These are phyloP conservation scores for Cryptosporidium andersoni DNA, from an alignment of 169 alveolate species.

Conservation along the genomic window DNA sequence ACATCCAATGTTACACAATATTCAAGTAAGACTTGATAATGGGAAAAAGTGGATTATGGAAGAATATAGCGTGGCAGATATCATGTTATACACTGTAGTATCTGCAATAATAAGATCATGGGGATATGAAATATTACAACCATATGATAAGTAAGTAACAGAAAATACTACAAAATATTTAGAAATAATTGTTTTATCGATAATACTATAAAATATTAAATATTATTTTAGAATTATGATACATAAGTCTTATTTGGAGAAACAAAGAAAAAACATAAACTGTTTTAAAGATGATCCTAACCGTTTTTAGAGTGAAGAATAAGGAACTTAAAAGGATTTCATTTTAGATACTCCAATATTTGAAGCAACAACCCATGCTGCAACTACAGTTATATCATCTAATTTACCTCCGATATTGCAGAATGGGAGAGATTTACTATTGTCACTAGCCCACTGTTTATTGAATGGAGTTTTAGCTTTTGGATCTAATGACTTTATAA, in stretches of 20 bases:
- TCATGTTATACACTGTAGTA: conserved; percentile 39
- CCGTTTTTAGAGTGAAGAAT: conserved; percentile 7
- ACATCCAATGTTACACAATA: conserved; percentile 45
- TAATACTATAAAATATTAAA: background rate
- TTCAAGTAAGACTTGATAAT: conserved; percentile 21
- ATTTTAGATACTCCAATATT: conserved; percentile 26
- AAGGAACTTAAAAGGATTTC: background rate
- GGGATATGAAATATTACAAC: conserved; percentile 20
- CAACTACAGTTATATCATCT: conserved; percentile 79
- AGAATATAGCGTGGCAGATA: conserved; percentile 14
- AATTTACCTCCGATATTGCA: conserved; percentile 76
- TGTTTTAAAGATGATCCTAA: conserved; percentile 68
- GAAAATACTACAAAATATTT: background rate
- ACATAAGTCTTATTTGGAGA: conserved; percentile 44
- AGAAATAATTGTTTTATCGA: background rate
- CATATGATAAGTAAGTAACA: conserved; percentile 32
- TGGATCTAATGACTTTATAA: conserved; percentile 72
- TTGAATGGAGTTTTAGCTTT: conserved; percentile 75
- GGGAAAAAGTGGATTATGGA: conserved; percentile 31
- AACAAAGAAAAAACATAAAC: conserved; percentile 45
- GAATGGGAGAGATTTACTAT: conserved; percentile 36
- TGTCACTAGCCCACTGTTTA: conserved; percentile 39
- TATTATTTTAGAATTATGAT: background rate
- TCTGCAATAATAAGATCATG: conserved; percentile 38
- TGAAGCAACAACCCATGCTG: conserved; percentile 74